Conservation (phyloP, 106 monocot species). For the Apostasia ramifera region DNA sequence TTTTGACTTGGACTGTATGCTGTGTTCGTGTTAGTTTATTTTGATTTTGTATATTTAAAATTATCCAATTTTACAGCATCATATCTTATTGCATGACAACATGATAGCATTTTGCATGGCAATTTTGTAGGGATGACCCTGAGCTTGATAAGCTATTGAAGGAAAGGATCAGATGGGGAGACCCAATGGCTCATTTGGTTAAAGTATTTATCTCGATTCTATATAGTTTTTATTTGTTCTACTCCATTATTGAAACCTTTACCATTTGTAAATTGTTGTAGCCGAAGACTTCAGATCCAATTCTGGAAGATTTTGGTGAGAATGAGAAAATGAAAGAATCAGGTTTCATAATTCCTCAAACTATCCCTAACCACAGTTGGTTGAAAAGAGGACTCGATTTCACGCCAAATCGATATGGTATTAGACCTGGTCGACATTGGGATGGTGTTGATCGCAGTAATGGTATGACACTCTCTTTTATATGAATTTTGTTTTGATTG, state of each 20-base stretch:
- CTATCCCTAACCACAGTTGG: slow-evolving; percentile 87
- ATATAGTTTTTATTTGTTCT: neutral
- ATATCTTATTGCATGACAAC: too few species aligned
- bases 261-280: slow-evolving; percentile 17
- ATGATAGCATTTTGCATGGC: too few species aligned
- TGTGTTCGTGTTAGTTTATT: too few species aligned
- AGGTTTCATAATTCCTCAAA: slow-evolving; percentile 89
- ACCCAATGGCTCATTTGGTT: slow-evolving; percentile 96
- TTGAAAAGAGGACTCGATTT: slow-evolving; percentile 83
- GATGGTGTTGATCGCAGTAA: slow-evolving; percentile 95
- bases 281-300: slow-evolving; percentile 36
- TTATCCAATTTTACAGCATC: too few species aligned
- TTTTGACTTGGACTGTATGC: too few species aligned
- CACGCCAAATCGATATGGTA: slow-evolving; percentile 84
- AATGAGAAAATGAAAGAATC: slow-evolving; percentile 97
- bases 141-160: slow-evolving; percentile 89
- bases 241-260: slow-evolving; percentile 4
- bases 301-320: slow-evolving; percentile 77
- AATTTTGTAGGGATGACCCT: slow-evolving; percentile 69
- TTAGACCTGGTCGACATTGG: slow-evolving; percentile 93
- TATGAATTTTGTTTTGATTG: neutral
- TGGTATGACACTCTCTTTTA: slow-evolving; percentile 45
- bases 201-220: slow-evolving; percentile 39
- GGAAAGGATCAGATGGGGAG: slow-evolving; percentile 86
- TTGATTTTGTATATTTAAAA: too few species aligned